Evolutionary conservation across 257 asterid species (phyloP), one percentile per base, ranked within the genome.

Genomic region (Ilex aquifolium): DNA sequence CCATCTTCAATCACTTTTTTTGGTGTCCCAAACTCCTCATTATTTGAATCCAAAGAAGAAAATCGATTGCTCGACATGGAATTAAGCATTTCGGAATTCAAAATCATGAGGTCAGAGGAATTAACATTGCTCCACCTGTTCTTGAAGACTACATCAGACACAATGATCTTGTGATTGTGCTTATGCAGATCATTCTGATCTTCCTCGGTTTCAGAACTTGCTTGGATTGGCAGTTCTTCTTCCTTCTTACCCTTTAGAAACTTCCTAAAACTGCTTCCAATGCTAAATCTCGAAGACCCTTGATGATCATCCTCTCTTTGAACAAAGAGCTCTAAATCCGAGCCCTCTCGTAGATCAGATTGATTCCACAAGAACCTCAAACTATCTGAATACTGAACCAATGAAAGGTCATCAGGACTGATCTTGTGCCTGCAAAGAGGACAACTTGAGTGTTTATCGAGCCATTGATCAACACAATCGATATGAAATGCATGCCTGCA

Each of bases 81-180:
- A 50, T 65, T 72, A 53, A 86, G 70, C 88, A 83, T 78, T 60
- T 83, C 85, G 2, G 87, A 77, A 21, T 51, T 81, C 80, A 86
- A 54, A 44, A 81, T 76, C 76, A 87, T 70, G 9, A 87, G 51
- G 73, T 84, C 92, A 0, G 89, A 82, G 31, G 88, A 75, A 66
- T 78, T 84, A 21, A 84, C 80, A 63, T 82, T 86, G 59, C 95
- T 87, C 95, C 95, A 84, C 15, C 95, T 63, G 69, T 83, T 79
- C 71, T 82, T 84, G 27, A 70, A 59, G 0, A 84, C 77, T 15
- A 75, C 81, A 67, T 80, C 87, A 11, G 91, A 80, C 0, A 74
- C 80, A 49, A 78, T 63, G 57, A 87, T 78, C 76, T 51, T 84
- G 62, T 86, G 95, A 59, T 74, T 80, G 13, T 76, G 31, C 64